Conservation (phyloP, 441 rosid species). For the Brassica balearica region DNA sequence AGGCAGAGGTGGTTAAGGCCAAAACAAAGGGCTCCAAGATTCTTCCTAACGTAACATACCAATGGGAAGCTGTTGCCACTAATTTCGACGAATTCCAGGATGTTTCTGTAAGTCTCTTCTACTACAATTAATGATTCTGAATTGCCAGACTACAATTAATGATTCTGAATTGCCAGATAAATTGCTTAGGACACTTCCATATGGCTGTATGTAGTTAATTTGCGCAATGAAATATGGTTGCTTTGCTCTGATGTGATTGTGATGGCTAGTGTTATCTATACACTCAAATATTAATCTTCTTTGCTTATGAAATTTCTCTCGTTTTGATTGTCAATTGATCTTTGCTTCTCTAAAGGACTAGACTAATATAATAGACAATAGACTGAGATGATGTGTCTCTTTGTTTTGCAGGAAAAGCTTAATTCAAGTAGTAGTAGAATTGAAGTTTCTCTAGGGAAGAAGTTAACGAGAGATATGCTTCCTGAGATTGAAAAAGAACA, state of each 20-base stretch:
- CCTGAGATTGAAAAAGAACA: conserved; percentile 96
- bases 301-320: conserved; percentile 19
- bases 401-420: conserved; percentile 86
- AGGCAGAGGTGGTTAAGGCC: conserved; percentile 76
- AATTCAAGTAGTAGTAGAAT: conserved; percentile 82
- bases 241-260: conserved; percentile 33
- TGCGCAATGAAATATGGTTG: conserved; percentile 24
- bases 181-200: conserved; percentile 17
- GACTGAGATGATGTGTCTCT: conserved; percentile 10
- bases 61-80: conserved; percentile 98
- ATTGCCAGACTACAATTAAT: conserved; percentile 2
- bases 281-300: conserved; percentile 24
- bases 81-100: conserved; percentile 97
- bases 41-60: conserved; percentile 69
- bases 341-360: conserved; percentile 15
- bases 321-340: conserved; percentile 16
- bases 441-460: conserved; percentile 89
- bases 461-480: conserved; percentile 89
- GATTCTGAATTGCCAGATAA: neutral
- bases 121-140: conserved; percentile 4
- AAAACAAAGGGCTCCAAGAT: conserved; percentile 86
- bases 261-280: conserved; percentile 22
- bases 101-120: conserved; percentile 80
- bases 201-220: conserved; percentile 10
- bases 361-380: conserved; percentile 11